Evolutionary conservation across 768 basidiomycete genomes (phyloP).

Genomic region (Lentinula aciculospora): DNA sequence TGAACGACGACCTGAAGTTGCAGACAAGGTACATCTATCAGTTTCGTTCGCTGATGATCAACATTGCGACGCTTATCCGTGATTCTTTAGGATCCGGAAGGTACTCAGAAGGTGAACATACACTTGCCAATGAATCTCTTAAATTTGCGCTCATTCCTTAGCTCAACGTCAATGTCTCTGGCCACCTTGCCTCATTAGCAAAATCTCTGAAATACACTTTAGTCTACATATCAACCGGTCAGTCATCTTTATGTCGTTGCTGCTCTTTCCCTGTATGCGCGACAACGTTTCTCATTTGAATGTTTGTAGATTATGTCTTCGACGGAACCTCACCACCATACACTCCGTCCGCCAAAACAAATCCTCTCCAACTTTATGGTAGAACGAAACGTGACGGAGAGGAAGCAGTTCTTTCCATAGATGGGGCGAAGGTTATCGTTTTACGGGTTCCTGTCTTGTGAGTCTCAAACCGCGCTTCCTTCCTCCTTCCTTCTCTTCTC

Average conservation of each 20-base stretch:
- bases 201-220: conserved; percentile 59
- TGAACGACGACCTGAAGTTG: conserved; percentile 88
- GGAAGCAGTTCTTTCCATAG: conserved; percentile 57
- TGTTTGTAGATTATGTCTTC: conserved; percentile 83
- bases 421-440: conserved; percentile 57
- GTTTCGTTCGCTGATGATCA: not conserved
- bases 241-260: conserved; percentile 6
- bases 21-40: conserved; percentile 66
- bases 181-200: conserved; percentile 62
- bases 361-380: conserved; percentile 89
- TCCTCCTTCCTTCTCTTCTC: not conserved
- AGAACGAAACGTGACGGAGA: conserved; percentile 86
- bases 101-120: conserved; percentile 49
- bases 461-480: conserved; percentile 18
- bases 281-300: not conserved
- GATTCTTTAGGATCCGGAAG: conserved; percentile 55
- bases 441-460: conserved; percentile 88
- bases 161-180: conserved; percentile 80
- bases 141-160: conserved; percentile 20
- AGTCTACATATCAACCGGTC: conserved; percentile 90
- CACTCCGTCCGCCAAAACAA: conserved; percentile 60
- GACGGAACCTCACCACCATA: conserved; percentile 93
- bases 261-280: not conserved
- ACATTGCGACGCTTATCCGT: not conserved
- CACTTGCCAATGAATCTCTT: not conserved